A percentile compares a stretch with the other conserved stretches of the same genome.
Conservation (phyloP, 148 eudicot species). For the Cornus florida region DNA sequence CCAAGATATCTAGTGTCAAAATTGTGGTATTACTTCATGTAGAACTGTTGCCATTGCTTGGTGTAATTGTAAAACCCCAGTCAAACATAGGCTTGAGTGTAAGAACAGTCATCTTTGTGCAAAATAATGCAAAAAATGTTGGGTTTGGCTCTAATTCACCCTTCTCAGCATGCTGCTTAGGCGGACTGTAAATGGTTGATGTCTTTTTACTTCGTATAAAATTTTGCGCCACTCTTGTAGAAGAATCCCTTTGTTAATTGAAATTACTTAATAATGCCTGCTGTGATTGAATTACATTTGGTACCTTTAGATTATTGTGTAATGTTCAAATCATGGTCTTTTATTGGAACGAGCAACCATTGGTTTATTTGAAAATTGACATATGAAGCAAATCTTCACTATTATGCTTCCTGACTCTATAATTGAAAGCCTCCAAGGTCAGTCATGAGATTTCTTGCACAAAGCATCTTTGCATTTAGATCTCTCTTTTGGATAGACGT, state of each 20-base stretch:
- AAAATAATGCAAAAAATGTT: no score
- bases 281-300: background rate
- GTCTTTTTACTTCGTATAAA: background rate
- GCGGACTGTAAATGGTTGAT: no score
- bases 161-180: no score
- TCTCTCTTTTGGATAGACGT: no score
- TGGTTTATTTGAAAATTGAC: no score
- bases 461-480: background rate
- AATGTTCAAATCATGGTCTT: background rate
- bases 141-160: no score
- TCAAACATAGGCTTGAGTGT: no score
- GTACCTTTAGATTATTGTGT: background rate
- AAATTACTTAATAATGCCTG: background rate
- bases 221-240: background rate
- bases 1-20: background rate
- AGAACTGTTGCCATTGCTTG: no score
- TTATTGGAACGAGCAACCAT: background rate
- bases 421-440: background rate
- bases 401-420: background rate
- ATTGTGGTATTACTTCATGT: background rate
- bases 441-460: background rate
- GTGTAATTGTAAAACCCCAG: no score
- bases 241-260: background rate
- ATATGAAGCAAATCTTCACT: background rate
- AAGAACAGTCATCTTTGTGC: no score